Conservation (phyloP, 2,329 filamentous ascomycete species). For the Ceratocystis smalleyi region DNA sequence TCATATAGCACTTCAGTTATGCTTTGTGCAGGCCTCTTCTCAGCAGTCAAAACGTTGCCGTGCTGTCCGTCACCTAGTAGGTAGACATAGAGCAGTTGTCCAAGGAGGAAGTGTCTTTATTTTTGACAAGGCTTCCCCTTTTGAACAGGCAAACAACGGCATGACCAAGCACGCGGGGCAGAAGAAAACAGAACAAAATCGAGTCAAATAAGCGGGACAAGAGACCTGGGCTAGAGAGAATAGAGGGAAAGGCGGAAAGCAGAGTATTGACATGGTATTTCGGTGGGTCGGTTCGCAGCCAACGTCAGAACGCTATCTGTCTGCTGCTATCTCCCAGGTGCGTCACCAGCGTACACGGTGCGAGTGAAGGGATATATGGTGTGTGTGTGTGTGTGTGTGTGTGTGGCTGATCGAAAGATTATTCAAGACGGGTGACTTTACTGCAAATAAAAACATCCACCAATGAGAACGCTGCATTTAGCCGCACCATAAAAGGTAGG, state of each 20-base stretch:
- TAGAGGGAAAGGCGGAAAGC: not conserved
- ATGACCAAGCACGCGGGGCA: not conserved
- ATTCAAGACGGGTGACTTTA: too few species aligned
- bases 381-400: too few species aligned
- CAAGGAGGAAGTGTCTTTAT: not conserved
- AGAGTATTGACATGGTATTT: not conserved
- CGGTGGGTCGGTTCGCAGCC: not conserved
- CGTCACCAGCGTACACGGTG: too few species aligned
- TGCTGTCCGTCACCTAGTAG: not conserved
- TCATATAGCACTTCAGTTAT: too few species aligned
- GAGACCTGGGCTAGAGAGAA: not conserved
- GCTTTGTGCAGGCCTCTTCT: too few species aligned
- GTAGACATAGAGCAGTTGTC: not conserved
- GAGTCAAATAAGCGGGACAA: not conserved
- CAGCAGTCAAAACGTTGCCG: too few species aligned
- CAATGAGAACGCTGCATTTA: not conserved
- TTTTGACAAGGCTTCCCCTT: not conserved
- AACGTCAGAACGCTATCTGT: too few species aligned
- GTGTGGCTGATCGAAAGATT: too few species aligned
- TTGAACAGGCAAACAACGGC: not conserved
- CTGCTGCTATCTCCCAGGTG: too few species aligned
- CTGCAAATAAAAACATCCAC: not conserved
- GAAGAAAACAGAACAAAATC: not conserved
- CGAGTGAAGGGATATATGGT: too few species aligned
- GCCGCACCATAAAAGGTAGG: not conserved